Conservation (phyloP, 140 eudicot species). For the Stevia rebaudiana region DNA sequence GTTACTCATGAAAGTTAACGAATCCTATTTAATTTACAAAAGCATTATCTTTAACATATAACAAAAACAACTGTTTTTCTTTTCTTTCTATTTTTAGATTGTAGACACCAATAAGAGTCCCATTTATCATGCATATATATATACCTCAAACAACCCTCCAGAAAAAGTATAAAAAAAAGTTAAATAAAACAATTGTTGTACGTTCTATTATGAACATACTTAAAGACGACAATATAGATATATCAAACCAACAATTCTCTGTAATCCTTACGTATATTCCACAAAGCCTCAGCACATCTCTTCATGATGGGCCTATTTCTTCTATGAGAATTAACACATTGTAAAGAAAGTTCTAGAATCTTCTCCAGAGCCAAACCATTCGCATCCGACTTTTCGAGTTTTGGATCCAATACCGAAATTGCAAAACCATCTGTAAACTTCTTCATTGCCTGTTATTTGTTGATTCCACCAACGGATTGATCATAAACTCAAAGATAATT, state of each 20-base stretch:
- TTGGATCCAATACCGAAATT: constrained; percentile 1
- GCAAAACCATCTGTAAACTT: background rate
- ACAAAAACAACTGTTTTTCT: too few relatives aligned
- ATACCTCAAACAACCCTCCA: too few relatives aligned
- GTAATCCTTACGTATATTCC: constrained; percentile 88
- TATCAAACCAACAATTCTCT: constrained; percentile 35
- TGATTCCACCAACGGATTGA: background rate
- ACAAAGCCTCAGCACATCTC: constrained; percentile 77
- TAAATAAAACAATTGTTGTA: too few relatives aligned
- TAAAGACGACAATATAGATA: too few relatives aligned
- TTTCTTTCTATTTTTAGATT: too few relatives aligned
- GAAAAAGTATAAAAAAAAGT: too few relatives aligned
- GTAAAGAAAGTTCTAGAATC: background rate
- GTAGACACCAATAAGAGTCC: too few relatives aligned
- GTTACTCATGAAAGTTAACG: too few relatives aligned
- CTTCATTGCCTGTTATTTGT: constrained; percentile 11
- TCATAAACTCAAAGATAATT: background rate
- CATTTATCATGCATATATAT: too few relatives aligned
- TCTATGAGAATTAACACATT: background rate
- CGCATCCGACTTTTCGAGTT: background rate
- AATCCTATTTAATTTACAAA: too few relatives aligned
- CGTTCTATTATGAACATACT: too few relatives aligned
- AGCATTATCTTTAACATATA: too few relatives aligned
- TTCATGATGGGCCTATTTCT: constrained; percentile 38
- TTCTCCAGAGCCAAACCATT: background rate